Conservation (phyloP, 2,329 filamentous ascomycete genomes). For the Aciculosporium take region DNA sequence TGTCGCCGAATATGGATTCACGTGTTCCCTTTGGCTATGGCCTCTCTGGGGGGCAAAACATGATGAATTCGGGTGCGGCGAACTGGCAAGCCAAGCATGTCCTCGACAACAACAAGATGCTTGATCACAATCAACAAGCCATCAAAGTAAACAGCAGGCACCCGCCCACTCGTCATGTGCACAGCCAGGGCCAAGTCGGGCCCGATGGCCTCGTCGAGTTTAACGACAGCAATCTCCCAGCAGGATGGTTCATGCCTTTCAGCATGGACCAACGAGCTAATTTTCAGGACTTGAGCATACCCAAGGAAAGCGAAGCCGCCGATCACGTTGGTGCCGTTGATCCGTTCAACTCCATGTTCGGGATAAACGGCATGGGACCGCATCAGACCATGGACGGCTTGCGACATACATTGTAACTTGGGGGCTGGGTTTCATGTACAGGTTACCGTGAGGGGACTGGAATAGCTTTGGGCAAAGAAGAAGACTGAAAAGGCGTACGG, state of each 20-base stretch:
- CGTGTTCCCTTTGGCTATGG: slow-evolving; percentile 53
- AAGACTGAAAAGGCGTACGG: background rate
- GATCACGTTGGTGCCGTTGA: slow-evolving; percentile 22
- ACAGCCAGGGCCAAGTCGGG: slow-evolving; percentile 10
- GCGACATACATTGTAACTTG: slow-evolving; percentile 15
- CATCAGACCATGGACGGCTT: slow-evolving; percentile 21
- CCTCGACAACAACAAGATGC: background rate
- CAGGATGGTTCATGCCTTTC: slow-evolving; percentile 87
- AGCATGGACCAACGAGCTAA: slow-evolving; percentile 68
- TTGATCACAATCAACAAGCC: slow-evolving; percentile 14
- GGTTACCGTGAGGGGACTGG: background rate
- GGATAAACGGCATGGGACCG: slow-evolving; percentile 21
- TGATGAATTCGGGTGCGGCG: slow-evolving; percentile 26
- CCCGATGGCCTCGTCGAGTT: slow-evolving; percentile 12
- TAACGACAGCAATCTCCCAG: slow-evolving; percentile 33
- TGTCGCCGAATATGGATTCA: slow-evolving; percentile 57
- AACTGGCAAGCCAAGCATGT: slow-evolving; percentile 2
- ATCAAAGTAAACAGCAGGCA: slow-evolving; percentile 14
- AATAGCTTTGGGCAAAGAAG: background rate
- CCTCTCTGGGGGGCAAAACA: background rate
- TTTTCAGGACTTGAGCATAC: slow-evolving; percentile 31
- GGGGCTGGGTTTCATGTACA: background rate
- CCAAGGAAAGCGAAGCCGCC: slow-evolving; percentile 19
- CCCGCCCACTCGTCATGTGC: slow-evolving; percentile 15
- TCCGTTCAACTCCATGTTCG: slow-evolving; percentile 35